Evolutionary conservation across 1,139 yeast genomes (phyloP), one percentile per base, ranked within the genome.

Genomic region (Arxiozyma slooffiae): DNA sequence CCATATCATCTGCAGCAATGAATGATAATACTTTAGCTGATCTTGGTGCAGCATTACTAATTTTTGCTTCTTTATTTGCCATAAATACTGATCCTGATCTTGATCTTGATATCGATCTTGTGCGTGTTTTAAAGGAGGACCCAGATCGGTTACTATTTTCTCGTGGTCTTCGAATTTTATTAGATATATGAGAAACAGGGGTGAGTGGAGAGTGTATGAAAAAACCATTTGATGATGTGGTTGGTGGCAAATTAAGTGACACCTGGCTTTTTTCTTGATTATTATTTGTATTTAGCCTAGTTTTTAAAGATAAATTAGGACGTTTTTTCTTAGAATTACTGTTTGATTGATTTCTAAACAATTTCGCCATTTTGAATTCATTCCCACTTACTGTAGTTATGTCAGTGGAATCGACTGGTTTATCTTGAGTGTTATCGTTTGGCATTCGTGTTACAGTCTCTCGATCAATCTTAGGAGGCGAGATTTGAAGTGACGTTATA

Each of bases 1-100:
- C 63, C 57, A 64, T 55, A 50, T 65, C 68, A 44, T 62, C 66
- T 2, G 63, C 64, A 21, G 55, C 66, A 24, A 60, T 55, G 38
- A 54, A 57, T 1, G 67, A 60, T 24, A 63, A 48, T 7, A 63
- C 62, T 44, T 56, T 60, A 16, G 64, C 62, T n/a, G 64, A 57
- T 41, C 59, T 53, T 6, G 60, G 58, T 5, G 59, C 55, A 20
- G 47, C 48, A 26, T 55, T 57, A 11, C 53, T 42, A 21, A 48
- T 50, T 20, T 40, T 41, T 11, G 50, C 47, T 14, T 50, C 51
- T n/a, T 26, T 36, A 40, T 44, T 44, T 17, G 47, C 21, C n/a
- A 23, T 23, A 6, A 48, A 48, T 24, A 45, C 46, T 26, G 45
- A 41, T 24, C 48, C 38, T 7, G 51, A 45, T 17, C 50, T 26